Evolutionary conservation across 1,284 basidiomycete species (phyloP).

Genomic region (Ceratobasidium sp.): DNA sequence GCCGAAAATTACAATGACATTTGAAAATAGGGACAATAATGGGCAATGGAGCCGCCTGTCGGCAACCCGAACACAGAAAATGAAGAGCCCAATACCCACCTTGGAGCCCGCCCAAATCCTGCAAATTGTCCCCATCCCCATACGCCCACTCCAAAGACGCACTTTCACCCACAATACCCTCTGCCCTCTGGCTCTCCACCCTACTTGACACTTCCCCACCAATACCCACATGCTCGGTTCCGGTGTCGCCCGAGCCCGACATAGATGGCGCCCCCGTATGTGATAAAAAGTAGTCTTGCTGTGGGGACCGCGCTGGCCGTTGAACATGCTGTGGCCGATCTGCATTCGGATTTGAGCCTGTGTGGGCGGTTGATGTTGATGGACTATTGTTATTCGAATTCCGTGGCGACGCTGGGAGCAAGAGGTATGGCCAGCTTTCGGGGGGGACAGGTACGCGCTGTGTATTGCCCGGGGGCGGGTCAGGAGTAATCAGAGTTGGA

Average conservation of each 20-base stretch:
- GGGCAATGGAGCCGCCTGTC: too few species aligned
- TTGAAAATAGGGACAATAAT: too few species aligned
- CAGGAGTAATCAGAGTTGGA: background rate
- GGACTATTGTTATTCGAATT: background rate
- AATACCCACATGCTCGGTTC: too few species aligned
- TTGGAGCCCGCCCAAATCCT: too few species aligned
- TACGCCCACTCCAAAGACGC: too few species aligned
- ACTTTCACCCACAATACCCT: too few species aligned
- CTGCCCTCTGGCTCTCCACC: too few species aligned
- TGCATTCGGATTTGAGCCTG: background rate
- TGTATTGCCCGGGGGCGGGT: background rate
- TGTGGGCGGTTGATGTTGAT: background rate
- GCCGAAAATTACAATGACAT: too few species aligned
- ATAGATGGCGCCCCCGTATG: background rate
- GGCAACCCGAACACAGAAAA: too few species aligned
- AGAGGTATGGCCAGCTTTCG: background rate
- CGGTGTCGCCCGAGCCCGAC: background rate
- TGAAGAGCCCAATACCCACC: too few species aligned
- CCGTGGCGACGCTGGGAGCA: background rate
- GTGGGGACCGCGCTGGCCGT: background rate
- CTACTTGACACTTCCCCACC: too few species aligned
- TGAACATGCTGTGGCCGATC: conserved; percentile 8
- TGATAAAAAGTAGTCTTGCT: background rate
- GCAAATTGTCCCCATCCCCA: too few species aligned
- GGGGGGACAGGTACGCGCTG: background rate